Percentiles rank a stretch among this genome's conserved stretches.
phyloP scores from a whole-genome alignment of 2,329 filamentous ascomycete species.

The Biscogniauxia marginata region DNA sequence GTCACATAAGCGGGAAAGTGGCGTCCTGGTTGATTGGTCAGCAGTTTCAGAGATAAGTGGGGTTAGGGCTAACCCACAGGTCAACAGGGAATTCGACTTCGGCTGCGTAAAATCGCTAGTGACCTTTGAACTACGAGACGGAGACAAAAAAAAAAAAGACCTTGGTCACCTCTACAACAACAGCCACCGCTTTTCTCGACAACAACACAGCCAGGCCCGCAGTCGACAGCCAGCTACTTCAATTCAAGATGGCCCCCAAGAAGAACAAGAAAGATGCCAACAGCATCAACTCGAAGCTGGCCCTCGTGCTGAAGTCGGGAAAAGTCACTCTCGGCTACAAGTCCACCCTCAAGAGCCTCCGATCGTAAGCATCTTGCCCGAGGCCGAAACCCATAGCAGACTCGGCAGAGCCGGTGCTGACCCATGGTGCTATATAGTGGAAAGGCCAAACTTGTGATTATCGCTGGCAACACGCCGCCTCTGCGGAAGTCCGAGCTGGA shows the following conservation, averaged over 20 bases:
- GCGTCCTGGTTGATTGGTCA: constrained; percentile 15
- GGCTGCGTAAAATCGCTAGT: background rate
- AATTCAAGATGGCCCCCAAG: constrained; percentile 63
- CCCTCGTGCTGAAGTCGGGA: constrained; percentile 49
- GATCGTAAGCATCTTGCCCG: constrained; percentile 44
- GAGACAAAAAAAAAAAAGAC: constrained; percentile 2
- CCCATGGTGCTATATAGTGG: constrained; percentile 42
- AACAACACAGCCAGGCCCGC: constrained; percentile 4
- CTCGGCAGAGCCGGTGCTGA: background rate
- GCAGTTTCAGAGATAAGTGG: constrained; percentile 29
- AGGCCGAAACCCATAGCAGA: background rate
- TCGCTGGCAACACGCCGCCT: constrained; percentile 92
- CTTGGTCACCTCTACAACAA: constrained; percentile 10
- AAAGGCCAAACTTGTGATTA: constrained; percentile 99
- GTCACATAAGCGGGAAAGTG: constrained; percentile 25
- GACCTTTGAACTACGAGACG: background rate
- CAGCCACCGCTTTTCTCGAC: background rate
- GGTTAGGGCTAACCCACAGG: constrained; percentile 36
- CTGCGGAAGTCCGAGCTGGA: constrained; percentile 97
- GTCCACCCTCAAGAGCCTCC: constrained; percentile 83
- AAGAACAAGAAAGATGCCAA: constrained; percentile 91
- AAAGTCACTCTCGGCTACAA: constrained; percentile 90
- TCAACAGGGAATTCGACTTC: constrained; percentile 6
- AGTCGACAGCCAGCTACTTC: constrained; percentile 31
- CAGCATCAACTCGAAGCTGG: constrained; percentile 55